Base-by-base conservation (phyloP, 2,329 filamentous ascomycete genomes). In the Claviceps pazoutovae region DNA sequence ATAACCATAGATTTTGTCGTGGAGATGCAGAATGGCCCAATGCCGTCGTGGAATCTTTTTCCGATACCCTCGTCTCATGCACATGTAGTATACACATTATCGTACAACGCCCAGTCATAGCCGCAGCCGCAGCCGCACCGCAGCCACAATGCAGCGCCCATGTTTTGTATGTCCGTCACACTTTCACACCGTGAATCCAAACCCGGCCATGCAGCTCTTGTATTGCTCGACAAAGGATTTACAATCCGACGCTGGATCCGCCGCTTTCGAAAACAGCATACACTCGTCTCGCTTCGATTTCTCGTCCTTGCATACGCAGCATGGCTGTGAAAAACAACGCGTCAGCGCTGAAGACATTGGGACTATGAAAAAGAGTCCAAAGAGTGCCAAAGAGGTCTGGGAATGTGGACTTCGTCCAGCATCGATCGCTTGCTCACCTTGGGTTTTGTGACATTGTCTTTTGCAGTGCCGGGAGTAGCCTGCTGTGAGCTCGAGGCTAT, bases 301-400 rank as follows among this genome's bases (percentile, higher is more conserved):
- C 69, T 98, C 89, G 45, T 93, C 82, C 66, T 90, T 96, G 80
- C 93, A 98, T 34, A 97, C 93, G 67, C 93, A 97, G 79, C 93
- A 97, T 44, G 91, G 91, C 88, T 96, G 62, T 54, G 7, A n/a
- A 5, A 34, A 14, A 2, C 8, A 11, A 11, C 3, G 11, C 3
- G 46, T 44, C 36, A 51, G 41, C 34, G 5, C 19, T 44, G 30
- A 11, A 34, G 30, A 34, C 9, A 34, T 34, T 11, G 3, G 4
- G 30, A 34, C 30, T 4, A 11, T 34, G 30, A 34, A 34, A 3
- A 11, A 34, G 3, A 1, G 30, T 4, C 9, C 9, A 11, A 34
- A 34, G 30, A 34, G 1, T 1, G 9, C 30, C 9, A 34, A 26
- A 34, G 30, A 34, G 30, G 30, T 9, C 30, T 11, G 30, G 9